Percentiles rank a stretch among this genome's conserved stretches.
Evolutionary conservation across 768 basidiomycete species (phyloP).

Genomic region (Phlebiopsis flavidoalba): DNA sequence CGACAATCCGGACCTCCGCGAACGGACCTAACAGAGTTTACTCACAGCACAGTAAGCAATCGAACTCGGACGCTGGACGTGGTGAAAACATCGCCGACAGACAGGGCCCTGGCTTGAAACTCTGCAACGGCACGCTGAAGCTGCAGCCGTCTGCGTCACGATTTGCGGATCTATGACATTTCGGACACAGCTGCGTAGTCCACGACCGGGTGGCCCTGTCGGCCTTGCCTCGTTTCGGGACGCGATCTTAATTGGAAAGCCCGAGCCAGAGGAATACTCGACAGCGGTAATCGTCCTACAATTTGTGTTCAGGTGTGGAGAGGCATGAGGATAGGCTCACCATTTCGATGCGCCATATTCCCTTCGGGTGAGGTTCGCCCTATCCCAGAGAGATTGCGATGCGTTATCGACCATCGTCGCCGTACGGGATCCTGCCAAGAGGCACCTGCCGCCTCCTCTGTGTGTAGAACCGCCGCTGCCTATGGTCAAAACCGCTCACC

Average conservation of each 20-base stretch:
- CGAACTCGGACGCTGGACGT: not conserved
- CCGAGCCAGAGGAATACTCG: not conserved
- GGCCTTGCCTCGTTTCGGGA: not conserved
- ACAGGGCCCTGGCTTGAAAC: not conserved
- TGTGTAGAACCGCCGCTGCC: not conserved
- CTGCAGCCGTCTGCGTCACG: not conserved
- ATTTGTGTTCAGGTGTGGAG: not conserved
- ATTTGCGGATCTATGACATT: slow-evolving; percentile 5
- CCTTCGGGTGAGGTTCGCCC: not conserved
- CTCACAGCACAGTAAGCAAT: not conserved
- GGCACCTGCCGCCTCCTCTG: not conserved
- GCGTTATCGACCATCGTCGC: slow-evolving; percentile 12
- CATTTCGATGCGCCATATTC: not conserved
- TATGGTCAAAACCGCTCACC: not conserved
- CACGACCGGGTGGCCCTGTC: slow-evolving; percentile 3
- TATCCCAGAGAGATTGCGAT: slow-evolving; percentile 8
- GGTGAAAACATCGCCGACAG: not conserved
- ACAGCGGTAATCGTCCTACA: not conserved
- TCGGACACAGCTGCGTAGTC: not conserved
- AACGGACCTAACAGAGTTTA: not conserved
- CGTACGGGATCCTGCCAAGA: not conserved
- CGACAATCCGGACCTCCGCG: not conserved
- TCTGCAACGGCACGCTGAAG: not conserved
- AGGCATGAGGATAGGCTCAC: slow-evolving; percentile 4
- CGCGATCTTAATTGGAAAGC: not conserved